phyloP scores from a whole-genome alignment of 2,329 filamentous ascomycete genomes.

The Fusarium praegraminearum region DNA sequence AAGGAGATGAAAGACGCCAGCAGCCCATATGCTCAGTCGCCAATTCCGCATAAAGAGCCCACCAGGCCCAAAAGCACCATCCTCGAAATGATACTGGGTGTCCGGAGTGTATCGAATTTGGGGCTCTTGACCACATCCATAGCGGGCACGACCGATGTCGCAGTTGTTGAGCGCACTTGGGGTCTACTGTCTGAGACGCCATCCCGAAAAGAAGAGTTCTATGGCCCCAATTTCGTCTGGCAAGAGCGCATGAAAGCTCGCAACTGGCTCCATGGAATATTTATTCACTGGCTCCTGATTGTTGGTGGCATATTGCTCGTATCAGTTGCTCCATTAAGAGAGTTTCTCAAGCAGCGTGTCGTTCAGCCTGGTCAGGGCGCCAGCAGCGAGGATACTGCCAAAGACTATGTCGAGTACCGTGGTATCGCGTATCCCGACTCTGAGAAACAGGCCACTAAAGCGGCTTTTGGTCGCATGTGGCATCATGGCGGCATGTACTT shows the following conservation, averaged over 20 bases:
- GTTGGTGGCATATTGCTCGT: conserved; percentile 59
- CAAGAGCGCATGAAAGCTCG: conserved; percentile 64
- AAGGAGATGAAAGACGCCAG: conserved; percentile 60
- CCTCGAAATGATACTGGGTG: conserved; percentile 62
- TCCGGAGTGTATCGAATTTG: conserved; percentile 62
- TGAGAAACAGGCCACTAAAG: conserved; percentile 56
- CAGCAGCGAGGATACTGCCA: conserved; percentile 63
- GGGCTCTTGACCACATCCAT: conserved; percentile 68
- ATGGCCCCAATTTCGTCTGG: conserved; percentile 72
- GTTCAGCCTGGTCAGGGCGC: conserved; percentile 68
- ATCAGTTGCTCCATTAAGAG: conserved; percentile 60
- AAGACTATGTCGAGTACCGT: conserved; percentile 72
- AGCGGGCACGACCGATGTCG: conserved; percentile 62
- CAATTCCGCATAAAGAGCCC: conserved; percentile 60
- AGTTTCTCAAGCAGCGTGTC: conserved; percentile 58
- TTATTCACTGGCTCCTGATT: conserved; percentile 62
- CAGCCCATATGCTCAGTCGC: conserved; percentile 68
- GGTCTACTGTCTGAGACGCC: conserved; percentile 65
- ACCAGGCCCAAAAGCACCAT: conserved; percentile 49
- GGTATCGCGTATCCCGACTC: conserved; percentile 73
- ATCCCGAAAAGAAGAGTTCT: conserved; percentile 60
- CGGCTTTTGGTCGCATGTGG: conserved; percentile 67
- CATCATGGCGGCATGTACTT: conserved; percentile 73
- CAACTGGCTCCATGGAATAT: conserved; percentile 63
- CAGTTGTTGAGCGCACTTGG: conserved; percentile 72